Evolutionary conservation across 1,139 yeast species (phyloP).

Genomic region (Zygosaccharomyces sapae): DNA sequence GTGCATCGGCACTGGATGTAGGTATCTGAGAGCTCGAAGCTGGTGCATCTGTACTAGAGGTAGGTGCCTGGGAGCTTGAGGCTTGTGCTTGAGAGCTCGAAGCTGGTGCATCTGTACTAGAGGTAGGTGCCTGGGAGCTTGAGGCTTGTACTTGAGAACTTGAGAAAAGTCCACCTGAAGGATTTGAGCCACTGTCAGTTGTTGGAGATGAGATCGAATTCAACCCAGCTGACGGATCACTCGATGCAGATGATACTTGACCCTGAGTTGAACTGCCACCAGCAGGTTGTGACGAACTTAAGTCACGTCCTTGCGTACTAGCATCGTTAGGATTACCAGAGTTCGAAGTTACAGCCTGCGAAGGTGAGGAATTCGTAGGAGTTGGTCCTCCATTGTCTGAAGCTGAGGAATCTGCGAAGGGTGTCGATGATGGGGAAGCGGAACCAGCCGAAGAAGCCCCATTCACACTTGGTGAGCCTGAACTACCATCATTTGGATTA

Average conservation of each 20-base stretch:
- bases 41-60: neutral
- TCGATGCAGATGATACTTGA: neutral
- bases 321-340: neutral
- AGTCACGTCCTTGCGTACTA: neutral
- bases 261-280: neutral
- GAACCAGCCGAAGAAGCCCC: neutral
- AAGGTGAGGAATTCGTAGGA: neutral
- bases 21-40: too few relatives aligned
- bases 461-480: neutral
- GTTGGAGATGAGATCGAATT: neutral
- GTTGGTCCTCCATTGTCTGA: neutral
- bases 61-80: constrained; percentile 5
- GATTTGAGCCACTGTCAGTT: too few relatives aligned
- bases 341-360: neutral
- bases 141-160: constrained; percentile 7
- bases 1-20: neutral
- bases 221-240: neutral
- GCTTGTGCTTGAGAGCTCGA: constrained; percentile 1
- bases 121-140: neutral
- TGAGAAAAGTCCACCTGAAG: too few relatives aligned
- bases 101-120: constrained; percentile 1
- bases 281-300: neutral
- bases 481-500: neutral
- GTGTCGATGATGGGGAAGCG: neutral
- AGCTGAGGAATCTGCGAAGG: neutral